Percentiles rank a stretch among this genome's conserved stretches.
Conservation (phyloP, 345 rosid species). For the Syzygium jambos region DNA sequence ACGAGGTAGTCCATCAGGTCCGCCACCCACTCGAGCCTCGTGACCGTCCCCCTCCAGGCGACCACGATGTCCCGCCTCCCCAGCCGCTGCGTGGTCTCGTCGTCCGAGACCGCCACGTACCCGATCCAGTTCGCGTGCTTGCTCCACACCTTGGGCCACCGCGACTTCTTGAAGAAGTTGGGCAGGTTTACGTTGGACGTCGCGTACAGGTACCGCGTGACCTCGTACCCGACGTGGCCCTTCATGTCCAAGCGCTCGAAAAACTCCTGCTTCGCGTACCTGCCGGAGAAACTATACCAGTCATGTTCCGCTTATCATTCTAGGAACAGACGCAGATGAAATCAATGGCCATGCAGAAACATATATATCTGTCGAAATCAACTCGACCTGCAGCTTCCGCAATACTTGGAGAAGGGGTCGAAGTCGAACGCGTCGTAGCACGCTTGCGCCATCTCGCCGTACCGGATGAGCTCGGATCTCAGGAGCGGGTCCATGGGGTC, state of each 20-base stretch:
- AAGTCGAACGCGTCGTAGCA: constrained; percentile 80
- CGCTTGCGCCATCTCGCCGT: constrained; percentile 88
- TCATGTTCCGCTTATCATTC: background rate
- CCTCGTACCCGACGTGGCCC: constrained; percentile 35
- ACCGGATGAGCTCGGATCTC: constrained; percentile 71
- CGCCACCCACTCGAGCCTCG: constrained; percentile 65
- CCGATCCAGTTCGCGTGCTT: constrained; percentile 84
- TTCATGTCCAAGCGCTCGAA: constrained; percentile 44
- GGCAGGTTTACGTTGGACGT: constrained; percentile 72
- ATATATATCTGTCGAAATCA: too few relatives aligned
- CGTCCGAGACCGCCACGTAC: constrained; percentile 67
- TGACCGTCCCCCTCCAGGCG: constrained; percentile 84
- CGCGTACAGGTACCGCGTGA: constrained; percentile 63
- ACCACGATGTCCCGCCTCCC: constrained; percentile 71
- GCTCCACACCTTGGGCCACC: constrained; percentile 91
- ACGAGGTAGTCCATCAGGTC: constrained; percentile 72
- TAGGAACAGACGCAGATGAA: too few relatives aligned
- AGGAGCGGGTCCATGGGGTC: constrained; percentile 74
- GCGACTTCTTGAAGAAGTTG: constrained; percentile 66
- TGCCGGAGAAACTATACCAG: background rate
- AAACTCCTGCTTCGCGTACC: constrained; percentile 27
- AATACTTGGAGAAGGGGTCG: constrained; percentile 66
- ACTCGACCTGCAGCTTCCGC: constrained; percentile 58
- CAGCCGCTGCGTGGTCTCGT: constrained; percentile 27
- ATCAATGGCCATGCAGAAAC: too few relatives aligned